A percentile compares a stretch with the other conserved stretches of the same genome.
Evolutionary conservation across 495 filamentous ascomycete species (phyloP).

Genomic region (Penicillium maclennaniae): DNA sequence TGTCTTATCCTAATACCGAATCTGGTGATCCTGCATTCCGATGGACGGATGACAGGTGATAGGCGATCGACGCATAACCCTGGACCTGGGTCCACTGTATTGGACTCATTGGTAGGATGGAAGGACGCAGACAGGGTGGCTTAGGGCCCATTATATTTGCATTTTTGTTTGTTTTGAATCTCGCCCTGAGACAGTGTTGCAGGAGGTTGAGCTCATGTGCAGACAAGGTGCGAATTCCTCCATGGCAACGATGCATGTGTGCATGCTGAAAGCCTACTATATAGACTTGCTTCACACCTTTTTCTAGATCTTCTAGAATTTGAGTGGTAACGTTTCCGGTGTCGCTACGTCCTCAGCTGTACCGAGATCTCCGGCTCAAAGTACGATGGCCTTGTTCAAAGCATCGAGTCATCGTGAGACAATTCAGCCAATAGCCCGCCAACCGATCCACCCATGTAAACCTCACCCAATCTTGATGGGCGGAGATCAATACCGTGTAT

Average conservation of each 20-base stretch:
- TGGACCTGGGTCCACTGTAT: background rate
- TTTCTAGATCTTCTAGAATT: background rate
- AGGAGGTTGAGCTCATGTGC: background rate
- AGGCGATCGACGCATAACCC: background rate
- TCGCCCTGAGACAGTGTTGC: background rate
- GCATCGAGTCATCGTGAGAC: background rate
- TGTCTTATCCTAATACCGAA: background rate
- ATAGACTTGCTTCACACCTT: background rate
- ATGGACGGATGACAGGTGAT: background rate
- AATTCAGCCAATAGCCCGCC: background rate
- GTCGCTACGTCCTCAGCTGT: background rate
- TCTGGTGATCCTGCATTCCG: background rate
- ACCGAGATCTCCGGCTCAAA: background rate
- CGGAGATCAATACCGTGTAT: background rate
- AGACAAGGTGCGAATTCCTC: background rate
- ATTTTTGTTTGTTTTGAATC: background rate
- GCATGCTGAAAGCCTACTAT: background rate
- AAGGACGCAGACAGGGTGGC: background rate
- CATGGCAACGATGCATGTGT: background rate
- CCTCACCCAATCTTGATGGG: background rate
- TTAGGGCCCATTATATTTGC: background rate
- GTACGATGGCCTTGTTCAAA: background rate
- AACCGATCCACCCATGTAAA: background rate
- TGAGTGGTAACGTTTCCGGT: background rate
- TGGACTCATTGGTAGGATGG: background rate